phyloP scores from a whole-genome alignment of 2,329 filamentous ascomycete species.

The Sporothrix pallida region DNA sequence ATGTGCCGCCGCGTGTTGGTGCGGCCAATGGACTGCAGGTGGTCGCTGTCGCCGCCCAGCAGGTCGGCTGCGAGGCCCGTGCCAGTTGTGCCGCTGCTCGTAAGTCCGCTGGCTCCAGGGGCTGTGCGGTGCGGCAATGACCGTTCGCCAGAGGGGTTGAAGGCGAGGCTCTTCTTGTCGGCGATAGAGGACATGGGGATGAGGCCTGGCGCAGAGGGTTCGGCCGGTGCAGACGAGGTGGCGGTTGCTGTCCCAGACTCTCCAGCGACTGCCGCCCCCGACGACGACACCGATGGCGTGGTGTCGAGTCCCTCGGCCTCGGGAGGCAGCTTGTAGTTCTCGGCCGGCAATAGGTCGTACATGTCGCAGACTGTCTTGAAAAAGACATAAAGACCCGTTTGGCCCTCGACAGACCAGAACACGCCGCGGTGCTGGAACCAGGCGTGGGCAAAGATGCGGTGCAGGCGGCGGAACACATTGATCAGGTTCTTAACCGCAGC shows the following conservation, averaged over 20 bases:
- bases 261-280: constrained; percentile 20
- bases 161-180: constrained; percentile 33
- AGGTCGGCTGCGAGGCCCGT: constrained; percentile 34
- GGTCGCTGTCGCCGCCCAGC: constrained; percentile 52
- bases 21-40: constrained; percentile 60
- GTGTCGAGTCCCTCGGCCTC: constrained; percentile 85
- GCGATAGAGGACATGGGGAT: constrained; percentile 33
- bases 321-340: constrained; percentile 93
- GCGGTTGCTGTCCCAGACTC: neutral
- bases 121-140: constrained; percentile 38
- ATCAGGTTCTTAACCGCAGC: constrained; percentile 81
- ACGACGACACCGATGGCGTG: constrained; percentile 8
- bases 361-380: constrained; percentile 97
- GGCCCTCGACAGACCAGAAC: constrained; percentile 90
- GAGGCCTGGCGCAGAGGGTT: constrained; percentile 31
- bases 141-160: constrained; percentile 60
- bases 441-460: constrained; percentile 96
- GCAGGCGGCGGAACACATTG: constrained; percentile 92
- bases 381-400: constrained; percentile 91
- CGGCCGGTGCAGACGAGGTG: constrained; percentile 31
- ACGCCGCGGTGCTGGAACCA: constrained; percentile 97
- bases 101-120: constrained; percentile 17
- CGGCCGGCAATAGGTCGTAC: constrained; percentile 85
- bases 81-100: constrained; percentile 24
- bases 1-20: constrained; percentile 83